Evolutionary conservation across 306 rosid genomes (phyloP).

Genomic region (Acacia crassicarpa): DNA sequence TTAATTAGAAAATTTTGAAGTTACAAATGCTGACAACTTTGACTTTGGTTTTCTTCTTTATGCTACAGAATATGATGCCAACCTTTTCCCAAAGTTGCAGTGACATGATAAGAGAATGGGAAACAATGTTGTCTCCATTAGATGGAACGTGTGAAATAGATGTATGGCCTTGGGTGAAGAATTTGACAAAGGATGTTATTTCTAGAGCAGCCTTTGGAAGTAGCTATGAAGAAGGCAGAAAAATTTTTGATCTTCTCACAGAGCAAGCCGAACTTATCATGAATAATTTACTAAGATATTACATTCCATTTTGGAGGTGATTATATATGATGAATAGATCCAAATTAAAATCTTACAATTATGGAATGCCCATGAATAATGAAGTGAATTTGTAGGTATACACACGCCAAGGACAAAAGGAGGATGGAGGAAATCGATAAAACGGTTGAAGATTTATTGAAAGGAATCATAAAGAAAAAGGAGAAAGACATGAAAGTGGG

Average conservation of each 20-base stretch:
- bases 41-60: not conserved
- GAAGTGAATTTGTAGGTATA: conserved; percentile 3
- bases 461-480: conserved; percentile 31
- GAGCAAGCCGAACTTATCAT: not conserved
- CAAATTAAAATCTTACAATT: not conserved
- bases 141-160: conserved; percentile 25
- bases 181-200: not conserved
- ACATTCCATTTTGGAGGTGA: conserved; percentile 38
- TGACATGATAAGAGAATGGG: not conserved
- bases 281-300: not conserved
- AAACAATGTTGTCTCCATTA: not conserved
- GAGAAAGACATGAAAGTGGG: conserved; percentile 35
- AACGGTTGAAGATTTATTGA: not conserved
- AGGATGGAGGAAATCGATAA: conserved; percentile 22
- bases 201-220: conserved; percentile 2
- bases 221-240: conserved; percentile 30
- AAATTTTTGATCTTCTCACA: conserved; percentile 30
- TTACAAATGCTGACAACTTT: not conserved
- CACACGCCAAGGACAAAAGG: conserved; percentile 8
- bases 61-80: not conserved
- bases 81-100: not conserved
- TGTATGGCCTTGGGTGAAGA: not conserved
- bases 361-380: not conserved
- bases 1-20: not conserved
- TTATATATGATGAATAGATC: not conserved